Conservation (phyloP, 805 yeast species). For the Ogataea haglerorum region DNA sequence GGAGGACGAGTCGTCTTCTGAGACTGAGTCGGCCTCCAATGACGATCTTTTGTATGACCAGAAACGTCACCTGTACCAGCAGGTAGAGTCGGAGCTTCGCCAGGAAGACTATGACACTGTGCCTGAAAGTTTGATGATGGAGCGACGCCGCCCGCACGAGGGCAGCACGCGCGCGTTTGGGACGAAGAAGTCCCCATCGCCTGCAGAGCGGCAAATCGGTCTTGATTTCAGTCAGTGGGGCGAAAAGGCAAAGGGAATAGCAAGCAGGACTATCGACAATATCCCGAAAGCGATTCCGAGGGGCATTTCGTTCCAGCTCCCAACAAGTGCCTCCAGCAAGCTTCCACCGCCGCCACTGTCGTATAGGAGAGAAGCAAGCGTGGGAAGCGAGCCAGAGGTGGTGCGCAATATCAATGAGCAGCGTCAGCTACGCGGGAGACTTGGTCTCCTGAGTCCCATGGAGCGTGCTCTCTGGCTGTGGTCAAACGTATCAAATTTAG, state of each 20-base stretch:
- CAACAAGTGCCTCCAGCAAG: conserved; percentile 14
- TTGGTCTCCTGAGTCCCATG: conserved; percentile 50
- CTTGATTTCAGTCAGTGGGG: conserved; percentile 18
- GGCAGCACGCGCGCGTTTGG: conserved; percentile 5
- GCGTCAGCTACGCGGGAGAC: conserved; percentile 25
- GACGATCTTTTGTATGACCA: conserved; percentile 16
- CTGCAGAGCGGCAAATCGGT: neutral
- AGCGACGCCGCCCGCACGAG: conserved; percentile 11
- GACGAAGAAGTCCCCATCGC: neutral
- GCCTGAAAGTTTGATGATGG: conserved; percentile 30
- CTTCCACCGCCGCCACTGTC: conserved; percentile 20
- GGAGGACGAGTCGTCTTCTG: conserved; percentile 25
- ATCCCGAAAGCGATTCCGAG: conserved; percentile 25
- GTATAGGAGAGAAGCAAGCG: conserved; percentile 12
- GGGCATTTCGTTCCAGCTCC: conserved; percentile 22
- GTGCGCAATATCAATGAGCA: conserved; percentile 16
- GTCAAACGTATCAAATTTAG: conserved; percentile 94
- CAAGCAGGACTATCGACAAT: conserved; percentile 25
- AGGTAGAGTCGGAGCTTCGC: conserved; percentile 24
- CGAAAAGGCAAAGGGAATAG: conserved; percentile 27
- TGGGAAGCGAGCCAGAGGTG: conserved; percentile 6
- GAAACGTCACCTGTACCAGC: conserved; percentile 19
- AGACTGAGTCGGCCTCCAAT: conserved; percentile 12
- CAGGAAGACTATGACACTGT: conserved; percentile 28
- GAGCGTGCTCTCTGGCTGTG: conserved; percentile 91